Evolutionary conservation across 1,284 basidiomycete genomes (phyloP).

Genomic region (Butyriboletus pseudospeciosus): DNA sequence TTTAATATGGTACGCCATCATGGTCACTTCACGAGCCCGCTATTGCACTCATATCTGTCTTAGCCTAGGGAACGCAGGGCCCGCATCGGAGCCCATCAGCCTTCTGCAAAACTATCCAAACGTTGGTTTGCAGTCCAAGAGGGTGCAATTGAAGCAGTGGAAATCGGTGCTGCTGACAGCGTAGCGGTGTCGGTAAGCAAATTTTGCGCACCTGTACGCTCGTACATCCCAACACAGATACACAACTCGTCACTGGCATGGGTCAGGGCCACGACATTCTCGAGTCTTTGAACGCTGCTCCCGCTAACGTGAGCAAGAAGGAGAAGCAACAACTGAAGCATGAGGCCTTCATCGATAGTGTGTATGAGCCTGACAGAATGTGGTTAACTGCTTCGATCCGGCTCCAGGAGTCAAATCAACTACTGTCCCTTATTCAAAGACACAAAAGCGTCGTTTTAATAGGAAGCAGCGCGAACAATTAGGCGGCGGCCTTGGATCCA

Average conservation of each 20-base stretch:
- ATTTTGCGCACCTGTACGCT: background rate
- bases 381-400: background rate
- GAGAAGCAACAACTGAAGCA: slow-evolving; percentile 64
- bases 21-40: background rate
- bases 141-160: slow-evolving; percentile 45
- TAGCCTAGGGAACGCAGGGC: slow-evolving; percentile 59
- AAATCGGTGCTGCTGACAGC: slow-evolving; percentile 36
- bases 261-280: slow-evolving; percentile 46
- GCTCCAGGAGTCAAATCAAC: slow-evolving; percentile 52
- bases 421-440: slow-evolving; percentile 66
- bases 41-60: slow-evolving; percentile 7
- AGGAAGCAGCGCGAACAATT: slow-evolving; percentile 68
- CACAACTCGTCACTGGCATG: background rate
- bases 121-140: slow-evolving; percentile 49
- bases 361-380: slow-evolving; percentile 9
- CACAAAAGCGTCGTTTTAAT: slow-evolving; percentile 65
- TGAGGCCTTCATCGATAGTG: slow-evolving; percentile 65
- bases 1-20: slow-evolving; percentile 20
- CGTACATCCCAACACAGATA: background rate
- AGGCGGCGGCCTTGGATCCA: slow-evolving; percentile 55
- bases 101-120: slow-evolving; percentile 49
- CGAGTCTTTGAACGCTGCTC: slow-evolving; percentile 16
- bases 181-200: slow-evolving; percentile 38
- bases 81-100: slow-evolving; percentile 45
- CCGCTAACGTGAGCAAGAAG: slow-evolving; percentile 48